Evolutionary conservation across 208 protist species (phyloP), one percentile per base, ranked within the genome.

Genomic region (Plasmodiophora brassicae): DNA sequence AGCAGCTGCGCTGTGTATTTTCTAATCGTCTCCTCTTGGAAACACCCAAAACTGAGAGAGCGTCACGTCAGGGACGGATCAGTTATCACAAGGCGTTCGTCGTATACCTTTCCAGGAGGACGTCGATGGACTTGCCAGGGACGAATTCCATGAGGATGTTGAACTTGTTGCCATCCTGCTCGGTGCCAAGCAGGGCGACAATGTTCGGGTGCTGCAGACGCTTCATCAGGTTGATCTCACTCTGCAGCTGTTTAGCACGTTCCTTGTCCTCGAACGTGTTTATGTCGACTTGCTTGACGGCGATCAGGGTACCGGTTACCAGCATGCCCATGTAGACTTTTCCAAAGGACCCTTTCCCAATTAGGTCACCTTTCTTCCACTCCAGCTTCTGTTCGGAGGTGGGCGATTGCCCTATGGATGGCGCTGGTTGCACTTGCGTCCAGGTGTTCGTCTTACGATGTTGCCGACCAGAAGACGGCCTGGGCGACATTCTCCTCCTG

Each of bases 321-420:
- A 60, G 35, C 85, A 96, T 78, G 32, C 92, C 94, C 14, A 94
- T 45, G 65, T 93, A 95, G 10, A 96, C 94, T 20, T 50, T 85
- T 38, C 94, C 94, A 84, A 91, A 96, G n/a, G 92, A 91, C 46
- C 94, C 94, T 41, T 57, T 41, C 20, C 94, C 94, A 1, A 96
- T 28, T 43, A 95, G 35, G n/a, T 94, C 87, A 5, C 93, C 94
- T 36, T 94, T 93, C 87, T 94, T 91, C 94, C 94, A 95, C 65
- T 88, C 71, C 1, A 90, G 45, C 88, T 45, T 53, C 5, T 0
- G 5, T 5, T 86, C 84, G 35, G 35, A 45, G 38, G 1, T 53
- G 35, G 5, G 20, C 50, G 20, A 57, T 57, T 57, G 50, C 50
- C 50, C 20, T 25, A 14, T 28, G 50, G 25, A 14, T 57, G 50